Conservation (phyloP, 2,329 filamentous ascomycete genomes). For the Ustulina deusta region DNA sequence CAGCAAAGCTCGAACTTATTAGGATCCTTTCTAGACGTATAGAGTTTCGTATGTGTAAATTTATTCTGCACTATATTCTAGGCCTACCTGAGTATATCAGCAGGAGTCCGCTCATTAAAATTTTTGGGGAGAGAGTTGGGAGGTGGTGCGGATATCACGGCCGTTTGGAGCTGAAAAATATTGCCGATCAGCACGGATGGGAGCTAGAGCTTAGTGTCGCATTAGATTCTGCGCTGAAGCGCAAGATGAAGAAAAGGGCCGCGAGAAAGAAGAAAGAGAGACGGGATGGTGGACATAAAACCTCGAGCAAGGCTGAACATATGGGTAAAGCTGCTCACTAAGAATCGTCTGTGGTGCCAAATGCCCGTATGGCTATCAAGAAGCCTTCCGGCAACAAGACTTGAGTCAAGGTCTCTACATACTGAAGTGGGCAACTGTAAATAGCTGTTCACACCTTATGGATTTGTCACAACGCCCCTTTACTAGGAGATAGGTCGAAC, state of each 20-base stretch:
- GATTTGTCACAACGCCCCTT: too few species aligned
- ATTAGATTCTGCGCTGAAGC: neutral
- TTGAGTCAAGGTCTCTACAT: too few species aligned
- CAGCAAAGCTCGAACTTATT: neutral
- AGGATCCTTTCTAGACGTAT: neutral
- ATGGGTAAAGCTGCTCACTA: too few species aligned
- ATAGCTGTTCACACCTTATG: too few species aligned
- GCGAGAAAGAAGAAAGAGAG: neutral
- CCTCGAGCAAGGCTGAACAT: too few species aligned
- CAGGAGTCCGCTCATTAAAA: neutral
- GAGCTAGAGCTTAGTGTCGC: neutral
- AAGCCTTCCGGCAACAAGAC: too few species aligned
- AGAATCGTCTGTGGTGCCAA: too few species aligned
- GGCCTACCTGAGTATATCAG: conserved; percentile 10
- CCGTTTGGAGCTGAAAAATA: neutral
- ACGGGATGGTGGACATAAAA: too few species aligned
- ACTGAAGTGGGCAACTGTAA: too few species aligned
- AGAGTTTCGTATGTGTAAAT: neutral
- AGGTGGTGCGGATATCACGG: neutral
- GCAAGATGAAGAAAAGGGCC: conserved; percentile 49
- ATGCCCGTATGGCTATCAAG: too few species aligned
- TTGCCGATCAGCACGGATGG: neutral
- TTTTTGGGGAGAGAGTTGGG: neutral
- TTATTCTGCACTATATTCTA: conserved; percentile 18
- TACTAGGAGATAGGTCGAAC: too few species aligned